Percentiles rank a stretch among this genome's conserved stretches.
These are phyloP conservation scores for Chlamydomonas sp. DNA, from an alignment of 139 green algal genomes.

Conservation along the genomic window DNA sequence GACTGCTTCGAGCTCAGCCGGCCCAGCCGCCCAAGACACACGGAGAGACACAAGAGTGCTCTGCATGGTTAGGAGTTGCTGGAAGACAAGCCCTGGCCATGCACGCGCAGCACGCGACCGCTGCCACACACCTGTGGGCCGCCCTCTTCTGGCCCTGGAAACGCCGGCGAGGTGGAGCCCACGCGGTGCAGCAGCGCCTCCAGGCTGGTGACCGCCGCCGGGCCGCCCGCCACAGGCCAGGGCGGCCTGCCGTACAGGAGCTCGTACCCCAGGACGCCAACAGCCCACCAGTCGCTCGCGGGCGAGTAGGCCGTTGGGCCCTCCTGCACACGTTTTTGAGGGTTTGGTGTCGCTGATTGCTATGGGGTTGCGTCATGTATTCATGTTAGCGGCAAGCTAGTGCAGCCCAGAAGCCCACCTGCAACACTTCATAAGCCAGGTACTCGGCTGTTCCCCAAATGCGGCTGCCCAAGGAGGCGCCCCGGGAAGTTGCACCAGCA, in stretches of 20 bases:
- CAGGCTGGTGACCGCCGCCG: not conserved
- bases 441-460: conserved; percentile 28
- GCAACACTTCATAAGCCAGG: conserved; percentile 20
- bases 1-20: too few relatives aligned
- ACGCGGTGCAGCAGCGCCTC: conserved; percentile 11
- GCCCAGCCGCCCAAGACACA: too few relatives aligned
- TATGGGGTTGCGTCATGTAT: not conserved
- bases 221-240: not conserved
- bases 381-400: not conserved
- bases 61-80: not conserved
- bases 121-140: conserved; percentile 1
- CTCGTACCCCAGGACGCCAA: conserved; percentile 30
- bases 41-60: too few relatives aligned
- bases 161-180: not conserved
- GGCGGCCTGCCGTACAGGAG: conserved; percentile 32
- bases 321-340: not conserved
- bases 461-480: not conserved
- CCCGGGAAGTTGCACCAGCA: too few relatives aligned
- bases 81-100: not conserved
- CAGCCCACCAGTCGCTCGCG: conserved; percentile 31
- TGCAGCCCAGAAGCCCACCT: not conserved
- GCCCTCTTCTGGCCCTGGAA: not conserved
- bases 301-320: conserved; percentile 12
- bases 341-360: not conserved
- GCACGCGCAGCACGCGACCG: not conserved